Conservation (phyloP, 805 yeast species). For the Yamadazyma olivae region DNA sequence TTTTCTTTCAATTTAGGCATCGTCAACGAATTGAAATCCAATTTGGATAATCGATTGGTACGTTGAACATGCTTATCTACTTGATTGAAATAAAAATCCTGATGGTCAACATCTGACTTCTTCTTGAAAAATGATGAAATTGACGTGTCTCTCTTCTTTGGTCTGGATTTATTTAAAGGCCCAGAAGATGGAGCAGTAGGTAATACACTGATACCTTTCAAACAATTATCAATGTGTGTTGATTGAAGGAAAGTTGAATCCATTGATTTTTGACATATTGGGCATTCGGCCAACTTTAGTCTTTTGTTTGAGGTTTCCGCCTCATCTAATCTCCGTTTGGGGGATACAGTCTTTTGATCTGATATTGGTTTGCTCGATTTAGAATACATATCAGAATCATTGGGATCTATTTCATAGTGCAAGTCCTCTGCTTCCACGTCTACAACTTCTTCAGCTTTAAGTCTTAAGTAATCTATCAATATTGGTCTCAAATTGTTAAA, state of each 20-base stretch:
- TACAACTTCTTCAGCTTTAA: no score
- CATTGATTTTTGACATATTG: slow-evolving; percentile 59
- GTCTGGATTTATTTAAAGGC: slow-evolving; percentile 4
- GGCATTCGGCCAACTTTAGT: slow-evolving; percentile 51
- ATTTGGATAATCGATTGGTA: slow-evolving; percentile 50
- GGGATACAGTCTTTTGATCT: no score
- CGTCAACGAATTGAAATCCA: slow-evolving; percentile 60
- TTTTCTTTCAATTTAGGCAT: slow-evolving; percentile 61
- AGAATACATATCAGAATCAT: no score
- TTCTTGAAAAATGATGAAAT: slow-evolving; percentile 32
- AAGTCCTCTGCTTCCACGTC: no score
- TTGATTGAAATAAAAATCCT: slow-evolving; percentile 30
- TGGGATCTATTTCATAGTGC: no score
- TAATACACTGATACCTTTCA: slow-evolving; percentile 29
- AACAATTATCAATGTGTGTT: slow-evolving; percentile 61
- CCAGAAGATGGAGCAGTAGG: no score
- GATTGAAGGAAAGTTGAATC: slow-evolving; percentile 54
- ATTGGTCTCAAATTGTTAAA: slow-evolving; percentile 32
- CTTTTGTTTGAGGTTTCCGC: slow-evolving; percentile 9
- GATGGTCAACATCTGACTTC: slow-evolving; percentile 2
- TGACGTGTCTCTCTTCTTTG: slow-evolving; percentile 3
- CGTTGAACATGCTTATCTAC: slow-evolving; percentile 23
- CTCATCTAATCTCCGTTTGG: not conserved
- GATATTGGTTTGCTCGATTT: no score
- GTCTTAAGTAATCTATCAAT: slow-evolving; percentile 1